These are phyloP conservation scores for Multifurca ochricompacta DNA, from an alignment of 768 basidiomycete species.

Conservation along the genomic window DNA sequence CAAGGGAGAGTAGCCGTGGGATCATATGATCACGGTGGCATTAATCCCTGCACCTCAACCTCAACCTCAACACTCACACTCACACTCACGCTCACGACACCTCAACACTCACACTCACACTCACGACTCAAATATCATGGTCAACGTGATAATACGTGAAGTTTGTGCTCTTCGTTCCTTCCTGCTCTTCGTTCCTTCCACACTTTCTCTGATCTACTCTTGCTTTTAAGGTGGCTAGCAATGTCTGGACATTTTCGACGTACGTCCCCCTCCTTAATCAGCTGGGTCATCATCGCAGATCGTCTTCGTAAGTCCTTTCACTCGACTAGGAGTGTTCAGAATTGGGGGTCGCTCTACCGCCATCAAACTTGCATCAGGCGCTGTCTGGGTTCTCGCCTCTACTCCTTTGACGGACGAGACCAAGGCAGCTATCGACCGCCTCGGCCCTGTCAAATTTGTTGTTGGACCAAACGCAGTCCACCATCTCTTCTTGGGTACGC, in stretches of 20 bases:
- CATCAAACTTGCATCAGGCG: slow-evolving; percentile 55
- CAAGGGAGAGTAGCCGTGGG: not conserved
- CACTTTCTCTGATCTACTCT: not conserved
- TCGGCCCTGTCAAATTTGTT: slow-evolving; percentile 68
- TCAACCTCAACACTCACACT: too few species aligned
- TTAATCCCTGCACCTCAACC: too few species aligned
- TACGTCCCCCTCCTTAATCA: slow-evolving; percentile 24
- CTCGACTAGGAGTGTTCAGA: slow-evolving; percentile 58
- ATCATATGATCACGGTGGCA: not conserved
- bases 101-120: too few species aligned
- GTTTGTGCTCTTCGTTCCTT: slow-evolving; percentile 19
- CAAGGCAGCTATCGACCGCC: slow-evolving; percentile 46
- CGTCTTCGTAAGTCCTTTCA: slow-evolving; percentile 45
- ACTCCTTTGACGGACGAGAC: slow-evolving; percentile 63
- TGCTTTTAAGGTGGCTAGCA: slow-evolving; percentile 30
- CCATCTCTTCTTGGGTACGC: slow-evolving; percentile 48
- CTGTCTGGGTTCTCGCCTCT: slow-evolving; percentile 79
- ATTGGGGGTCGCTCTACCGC: slow-evolving; percentile 83
- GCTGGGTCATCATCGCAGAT: not conserved
- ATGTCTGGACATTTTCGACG: slow-evolving; percentile 63
- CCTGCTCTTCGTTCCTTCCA: not conserved
- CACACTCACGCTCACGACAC: too few species aligned
- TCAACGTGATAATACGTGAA: slow-evolving; percentile 37
- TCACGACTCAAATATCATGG: slow-evolving; percentile 6
- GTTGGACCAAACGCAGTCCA: slow-evolving; percentile 52